phyloP scores from a whole-genome alignment of 2,329 filamentous ascomycete species.

The Nothomitra cinnamomea region DNA sequence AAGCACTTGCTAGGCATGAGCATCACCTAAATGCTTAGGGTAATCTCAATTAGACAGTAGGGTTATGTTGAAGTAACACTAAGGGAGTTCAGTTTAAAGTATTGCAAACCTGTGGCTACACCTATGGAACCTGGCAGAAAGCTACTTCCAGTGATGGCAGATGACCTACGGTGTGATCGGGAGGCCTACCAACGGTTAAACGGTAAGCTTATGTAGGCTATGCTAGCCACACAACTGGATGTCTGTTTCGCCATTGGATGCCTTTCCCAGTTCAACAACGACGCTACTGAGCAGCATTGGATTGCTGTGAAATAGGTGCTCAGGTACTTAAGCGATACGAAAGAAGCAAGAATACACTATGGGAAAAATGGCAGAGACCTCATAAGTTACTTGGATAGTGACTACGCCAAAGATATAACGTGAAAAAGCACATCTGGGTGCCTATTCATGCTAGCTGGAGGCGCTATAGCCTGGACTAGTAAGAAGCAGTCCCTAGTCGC shows the following conservation, averaged over 20 bases:
- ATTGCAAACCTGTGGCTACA: too few relatives aligned
- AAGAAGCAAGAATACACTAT: background rate
- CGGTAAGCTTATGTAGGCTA: background rate
- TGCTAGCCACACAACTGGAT: background rate
- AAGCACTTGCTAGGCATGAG: conserved; percentile 15
- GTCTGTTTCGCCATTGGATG: background rate
- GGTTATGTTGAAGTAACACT: background rate
- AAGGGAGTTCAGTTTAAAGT: background rate
- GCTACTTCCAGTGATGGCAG: too few relatives aligned
- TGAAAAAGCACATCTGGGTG: too few relatives aligned
- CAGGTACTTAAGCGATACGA: background rate
- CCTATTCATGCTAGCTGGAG: too few relatives aligned
- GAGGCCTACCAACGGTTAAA: too few relatives aligned
- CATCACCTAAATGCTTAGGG: conserved; percentile 6
- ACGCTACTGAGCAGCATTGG: too few relatives aligned
- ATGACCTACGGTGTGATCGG: too few relatives aligned
- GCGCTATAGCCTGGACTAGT: too few relatives aligned
- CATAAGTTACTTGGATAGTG: too few relatives aligned
- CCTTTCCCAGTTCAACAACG: conserved; percentile 1
- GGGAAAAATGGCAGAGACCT: background rate
- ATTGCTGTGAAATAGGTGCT: background rate
- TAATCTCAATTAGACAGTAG: background rate
- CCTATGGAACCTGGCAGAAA: too few relatives aligned
- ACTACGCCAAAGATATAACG: too few relatives aligned
- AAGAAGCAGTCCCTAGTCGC: too few relatives aligned